Evolutionary conservation across 495 filamentous ascomycete species (phyloP), one percentile per base, ranked within the genome.

Genomic region (Penicillium ochrochloron): DNA sequence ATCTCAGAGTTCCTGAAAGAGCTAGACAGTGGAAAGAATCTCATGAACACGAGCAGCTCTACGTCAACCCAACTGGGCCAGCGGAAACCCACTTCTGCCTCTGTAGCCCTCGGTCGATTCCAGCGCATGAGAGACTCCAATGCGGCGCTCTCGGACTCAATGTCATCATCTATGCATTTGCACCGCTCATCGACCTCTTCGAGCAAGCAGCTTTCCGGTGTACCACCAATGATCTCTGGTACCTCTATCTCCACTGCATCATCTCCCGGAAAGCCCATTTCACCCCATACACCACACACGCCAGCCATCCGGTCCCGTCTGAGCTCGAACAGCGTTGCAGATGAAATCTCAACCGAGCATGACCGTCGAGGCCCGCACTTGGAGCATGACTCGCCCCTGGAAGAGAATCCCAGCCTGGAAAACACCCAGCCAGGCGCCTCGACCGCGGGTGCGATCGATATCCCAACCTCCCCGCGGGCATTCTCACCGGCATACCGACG

Each of bases 281-380:
- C 92, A 2, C 94, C 94, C 12, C 94, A 97, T 74, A 97, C 94
- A 0, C 94, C 94, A 10, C 94, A 97, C 69, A 97, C 92, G 6
- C 94, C 94, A 5, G 92, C 94, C 19, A 91, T 97, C 51, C 93
- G 94, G 37, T 97, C 93, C 21, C 86, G 94, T n/a, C 76, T 98
- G 50, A 96, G 92, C 72, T 93, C 93, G 15, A 90, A 92, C 69
- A 93, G 90, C 58, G 90, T 92, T 57, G 87, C 90, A n/a, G 89
- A 92, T 70, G 92, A 94, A 68, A 75, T 77, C 53, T 77, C 83
- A 10, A 61, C 70, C 8, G 72, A 69, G 6, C 68, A 71, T 23
- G 64, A 68, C 35, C 70, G 72, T 25, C 70, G 66, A 44, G 63
- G 64, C 7, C 57, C 72, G 5, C 75, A 65, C n/a, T 68, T 65